phyloP scores from a whole-genome alignment of 192 early-diverging fungal genomes.

The Coemansia sp. region DNA sequence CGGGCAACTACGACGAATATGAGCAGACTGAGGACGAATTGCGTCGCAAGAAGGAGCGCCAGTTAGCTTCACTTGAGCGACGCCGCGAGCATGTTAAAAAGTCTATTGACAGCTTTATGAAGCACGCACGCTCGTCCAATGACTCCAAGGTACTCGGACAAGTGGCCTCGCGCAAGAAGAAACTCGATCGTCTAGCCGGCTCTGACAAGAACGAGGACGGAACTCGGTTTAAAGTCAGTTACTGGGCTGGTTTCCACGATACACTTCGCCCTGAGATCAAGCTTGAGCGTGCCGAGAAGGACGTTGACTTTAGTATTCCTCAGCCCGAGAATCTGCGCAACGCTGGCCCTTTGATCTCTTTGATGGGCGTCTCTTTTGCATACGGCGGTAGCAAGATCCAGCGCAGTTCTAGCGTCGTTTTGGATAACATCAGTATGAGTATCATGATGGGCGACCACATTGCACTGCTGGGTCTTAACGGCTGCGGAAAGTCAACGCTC shows the following conservation, averaged over 20 bases:
- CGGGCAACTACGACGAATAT: conserved; percentile 87
- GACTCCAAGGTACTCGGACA: conserved; percentile 80
- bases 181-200: conserved; percentile 64
- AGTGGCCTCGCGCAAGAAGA: conserved; percentile 77
- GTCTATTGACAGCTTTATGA: conserved; percentile 74
- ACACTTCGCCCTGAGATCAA: conserved; percentile 56
- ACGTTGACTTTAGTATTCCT: conserved; percentile 64
- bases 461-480: conserved; percentile 82
- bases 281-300: conserved; percentile 59
- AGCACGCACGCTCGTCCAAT: conserved; percentile 69
- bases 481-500: conserved; percentile 78
- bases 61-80: conserved; percentile 63
- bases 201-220: conserved; percentile 67
- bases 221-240: conserved; percentile 66
- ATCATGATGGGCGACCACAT: conserved; percentile 68
- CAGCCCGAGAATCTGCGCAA: conserved; percentile 68
- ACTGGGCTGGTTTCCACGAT: conserved; percentile 58
- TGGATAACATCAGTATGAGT: conserved; percentile 69
- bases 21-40: conserved; percentile 73
- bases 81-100: conserved; percentile 72
- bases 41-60: conserved; percentile 64
- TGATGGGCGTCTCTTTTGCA: conserved; percentile 59
- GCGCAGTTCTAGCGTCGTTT: conserved; percentile 28
- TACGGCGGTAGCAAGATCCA: conserved; percentile 15
- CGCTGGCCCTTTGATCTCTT: conserved; percentile 62